A percentile compares a stretch with the other conserved stretches of the same genome.
Evolutionary conservation across 2,329 filamentous ascomycete genomes (phyloP).

Genomic region (Pleoardoris graminearum): DNA sequence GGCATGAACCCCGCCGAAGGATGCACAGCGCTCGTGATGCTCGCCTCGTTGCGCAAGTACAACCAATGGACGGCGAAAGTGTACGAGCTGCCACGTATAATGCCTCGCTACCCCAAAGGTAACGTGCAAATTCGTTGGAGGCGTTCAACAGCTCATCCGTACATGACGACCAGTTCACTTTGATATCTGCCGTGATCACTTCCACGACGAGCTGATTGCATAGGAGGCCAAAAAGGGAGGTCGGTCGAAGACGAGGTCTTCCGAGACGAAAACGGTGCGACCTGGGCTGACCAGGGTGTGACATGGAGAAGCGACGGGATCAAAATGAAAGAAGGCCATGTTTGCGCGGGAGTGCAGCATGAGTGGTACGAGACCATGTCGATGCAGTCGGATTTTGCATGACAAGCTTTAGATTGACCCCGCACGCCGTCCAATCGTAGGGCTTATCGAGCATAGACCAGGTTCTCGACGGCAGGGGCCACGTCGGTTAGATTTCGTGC

Average conservation of each 20-base stretch:
- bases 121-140: not conserved
- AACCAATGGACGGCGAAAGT: not conserved
- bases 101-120: no score
- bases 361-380: conserved; percentile 35
- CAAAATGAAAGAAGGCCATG: conserved; percentile 23
- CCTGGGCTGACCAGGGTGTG: conserved; percentile 31
- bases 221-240: conserved; percentile 39
- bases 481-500: conserved; percentile 30
- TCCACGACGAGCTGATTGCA: conserved; percentile 33
- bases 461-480: conserved; percentile 24
- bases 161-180: conserved; percentile 28
- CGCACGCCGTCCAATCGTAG: conserved; percentile 30
- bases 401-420: conserved; percentile 42
- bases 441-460: conserved; percentile 23
- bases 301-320: conserved; percentile 39
- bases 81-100: not conserved
- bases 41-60: not conserved
- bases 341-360: conserved; percentile 31
- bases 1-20: conserved; percentile 28
- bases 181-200: conserved; percentile 36
- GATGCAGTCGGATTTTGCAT: conserved; percentile 38
- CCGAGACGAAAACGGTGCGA: conserved; percentile 31
- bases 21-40: conserved; percentile 27
- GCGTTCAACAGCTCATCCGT: not conserved
- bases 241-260: conserved; percentile 30